These are phyloP conservation scores for Penicillium sp. DNA, from an alignment of 2,329 filamentous ascomycete species.

Conservation along the genomic window DNA sequence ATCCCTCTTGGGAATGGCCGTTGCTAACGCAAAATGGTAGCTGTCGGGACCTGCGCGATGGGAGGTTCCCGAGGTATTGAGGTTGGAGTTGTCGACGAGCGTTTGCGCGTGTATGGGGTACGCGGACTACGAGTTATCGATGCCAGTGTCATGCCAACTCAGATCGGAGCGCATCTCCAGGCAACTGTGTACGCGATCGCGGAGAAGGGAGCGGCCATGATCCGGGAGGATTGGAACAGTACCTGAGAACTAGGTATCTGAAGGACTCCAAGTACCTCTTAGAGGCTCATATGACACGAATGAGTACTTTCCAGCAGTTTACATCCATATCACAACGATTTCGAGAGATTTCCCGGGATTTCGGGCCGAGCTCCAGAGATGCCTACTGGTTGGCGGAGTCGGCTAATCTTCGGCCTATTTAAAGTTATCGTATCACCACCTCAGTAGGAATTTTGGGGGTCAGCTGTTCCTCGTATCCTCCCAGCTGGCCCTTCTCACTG, in stretches of 20 bases:
- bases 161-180: constrained; percentile 34
- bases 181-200: constrained; percentile 39
- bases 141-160: constrained; percentile 39
- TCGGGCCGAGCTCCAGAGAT: not conserved
- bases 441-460: constrained; percentile 11
- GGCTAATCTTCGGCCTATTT: not conserved
- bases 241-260: not conserved
- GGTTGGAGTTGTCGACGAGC: constrained; percentile 41
- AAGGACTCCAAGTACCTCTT: too few relatives aligned
- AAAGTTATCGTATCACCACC: not conserved
- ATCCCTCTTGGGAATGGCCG: too few relatives aligned
- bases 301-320: not conserved
- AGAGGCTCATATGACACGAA: too few relatives aligned
- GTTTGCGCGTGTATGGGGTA: constrained; percentile 42
- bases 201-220: constrained; percentile 29
- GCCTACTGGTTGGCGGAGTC: not conserved
- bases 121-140: constrained; percentile 43
- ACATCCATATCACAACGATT: not conserved
- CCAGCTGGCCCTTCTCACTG: not conserved
- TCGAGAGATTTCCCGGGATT: not conserved
- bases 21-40: not conserved
- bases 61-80: constrained; percentile 33
- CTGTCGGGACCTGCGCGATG: constrained; percentile 49
- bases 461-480: not conserved
- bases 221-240: constrained; percentile 16